phyloP scores from a whole-genome alignment of 257 asterid species.

The Phtheirospermum japonicum region DNA sequence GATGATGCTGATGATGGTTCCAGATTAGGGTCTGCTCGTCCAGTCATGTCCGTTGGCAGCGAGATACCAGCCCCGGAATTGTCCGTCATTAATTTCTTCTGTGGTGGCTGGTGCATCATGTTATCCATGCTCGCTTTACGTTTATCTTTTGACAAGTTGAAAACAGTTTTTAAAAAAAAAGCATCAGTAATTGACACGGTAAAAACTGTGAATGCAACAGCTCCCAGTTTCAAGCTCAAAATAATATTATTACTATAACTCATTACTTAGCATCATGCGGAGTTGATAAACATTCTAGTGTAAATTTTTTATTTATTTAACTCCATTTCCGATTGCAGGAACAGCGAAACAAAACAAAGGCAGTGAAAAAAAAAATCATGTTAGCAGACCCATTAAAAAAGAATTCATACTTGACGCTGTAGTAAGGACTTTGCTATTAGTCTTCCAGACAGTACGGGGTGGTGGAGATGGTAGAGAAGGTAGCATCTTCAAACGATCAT shows the following conservation, averaged over 20 bases:
- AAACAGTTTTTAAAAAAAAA: slow-evolving; percentile 7
- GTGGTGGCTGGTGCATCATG: slow-evolving; percentile 70
- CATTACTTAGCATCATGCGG: not conserved
- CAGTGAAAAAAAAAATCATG: not conserved
- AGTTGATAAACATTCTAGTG: not conserved
- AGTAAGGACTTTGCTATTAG: slow-evolving; percentile 44
- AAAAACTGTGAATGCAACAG: no score
- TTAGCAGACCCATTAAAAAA: slow-evolving; percentile 19
- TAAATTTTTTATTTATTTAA: no score
- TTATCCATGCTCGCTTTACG: slow-evolving; percentile 71
- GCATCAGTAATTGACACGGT: not conserved
- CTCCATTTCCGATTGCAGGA: not conserved
- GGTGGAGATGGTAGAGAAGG: slow-evolving; percentile 58
- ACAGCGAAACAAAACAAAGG: slow-evolving; percentile 6
- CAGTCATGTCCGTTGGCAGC: slow-evolving; percentile 41
- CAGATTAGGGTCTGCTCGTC: slow-evolving; percentile 38
- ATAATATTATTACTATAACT: no score
- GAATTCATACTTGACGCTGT: slow-evolving; percentile 51
- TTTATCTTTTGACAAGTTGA: slow-evolving; percentile 44
- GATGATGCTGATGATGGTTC: slow-evolving; percentile 26
- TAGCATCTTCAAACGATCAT: slow-evolving; percentile 67
- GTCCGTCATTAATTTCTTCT: slow-evolving; percentile 64
- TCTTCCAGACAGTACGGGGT: slow-evolving; percentile 47
- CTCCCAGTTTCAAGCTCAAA: no score
- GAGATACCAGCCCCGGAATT: slow-evolving; percentile 45